Percentiles rank a stretch among this genome's conserved stretches.
Conservation (phyloP, 192 early-diverging fungal species). For the Coemansia sp. region DNA sequence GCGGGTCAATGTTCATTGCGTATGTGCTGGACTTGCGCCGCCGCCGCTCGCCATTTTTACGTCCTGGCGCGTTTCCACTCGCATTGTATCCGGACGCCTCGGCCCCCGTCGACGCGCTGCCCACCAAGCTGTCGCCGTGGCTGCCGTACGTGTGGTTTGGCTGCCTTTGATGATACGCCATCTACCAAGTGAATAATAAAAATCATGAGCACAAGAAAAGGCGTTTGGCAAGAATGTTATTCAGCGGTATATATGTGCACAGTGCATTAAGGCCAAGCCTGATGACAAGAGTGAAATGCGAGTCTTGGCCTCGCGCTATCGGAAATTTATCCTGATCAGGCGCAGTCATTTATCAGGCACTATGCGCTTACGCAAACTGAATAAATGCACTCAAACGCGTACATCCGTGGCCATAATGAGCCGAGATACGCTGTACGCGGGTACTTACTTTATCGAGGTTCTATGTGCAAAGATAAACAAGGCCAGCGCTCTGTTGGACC, state of each 20-base stretch:
- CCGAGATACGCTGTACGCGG: too few species aligned
- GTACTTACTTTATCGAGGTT: too few species aligned
- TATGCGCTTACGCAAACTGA: too few species aligned
- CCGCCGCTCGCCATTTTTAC: slow-evolving; percentile 13
- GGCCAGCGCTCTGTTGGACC: neutral
- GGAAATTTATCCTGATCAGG: slow-evolving; percentile 13
- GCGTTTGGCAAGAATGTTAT: neutral
- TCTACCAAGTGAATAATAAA: slow-evolving; percentile 2
- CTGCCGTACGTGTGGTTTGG: neutral
- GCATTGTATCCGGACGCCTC: neutral
- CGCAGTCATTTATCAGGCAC: slow-evolving; percentile 2
- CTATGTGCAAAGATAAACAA: too few species aligned
- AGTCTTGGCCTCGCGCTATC: neutral
- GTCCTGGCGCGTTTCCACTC: neutral
- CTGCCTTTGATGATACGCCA: slow-evolving; percentile 19
- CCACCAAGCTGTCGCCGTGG: neutral
- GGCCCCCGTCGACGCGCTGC: neutral
- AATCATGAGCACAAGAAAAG: neutral
- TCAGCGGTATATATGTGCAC: neutral
- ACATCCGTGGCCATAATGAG: too few species aligned
- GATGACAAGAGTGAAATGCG: slow-evolving; percentile 3
- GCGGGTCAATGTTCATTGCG: slow-evolving; percentile 38
- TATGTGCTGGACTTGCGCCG: slow-evolving; percentile 34
- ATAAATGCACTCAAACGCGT: too few species aligned
- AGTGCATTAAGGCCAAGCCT: slow-evolving; percentile 2